Evolutionary conservation across 148 eudicot species (phyloP).

Genomic region (Vaccinium myrtillus): DNA sequence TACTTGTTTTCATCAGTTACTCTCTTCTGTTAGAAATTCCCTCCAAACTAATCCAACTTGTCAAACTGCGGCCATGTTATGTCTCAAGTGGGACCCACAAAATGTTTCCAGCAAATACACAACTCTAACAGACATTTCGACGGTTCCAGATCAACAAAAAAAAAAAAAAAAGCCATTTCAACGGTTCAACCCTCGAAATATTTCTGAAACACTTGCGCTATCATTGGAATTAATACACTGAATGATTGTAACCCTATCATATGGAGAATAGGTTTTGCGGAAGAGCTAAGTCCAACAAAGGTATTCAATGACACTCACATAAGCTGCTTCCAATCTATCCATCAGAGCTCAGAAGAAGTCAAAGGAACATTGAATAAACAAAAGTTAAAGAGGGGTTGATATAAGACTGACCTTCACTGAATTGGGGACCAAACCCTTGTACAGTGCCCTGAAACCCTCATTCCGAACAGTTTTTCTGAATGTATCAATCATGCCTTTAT

Average conservation of each 20-base stretch:
- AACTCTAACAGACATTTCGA: no score
- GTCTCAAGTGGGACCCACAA: neutral
- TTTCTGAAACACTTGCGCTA: neutral
- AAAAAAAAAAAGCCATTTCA: neutral
- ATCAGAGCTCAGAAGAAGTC: neutral
- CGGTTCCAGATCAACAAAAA: no score
- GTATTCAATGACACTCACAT: neutral
- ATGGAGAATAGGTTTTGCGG: no score
- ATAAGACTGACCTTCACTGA: slow-evolving; percentile 78
- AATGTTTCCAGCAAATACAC: neutral
- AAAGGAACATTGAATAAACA: neutral
- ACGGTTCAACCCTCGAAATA: neutral
- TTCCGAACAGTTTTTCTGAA: slow-evolving; percentile 77
- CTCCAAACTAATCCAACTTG: neutral
- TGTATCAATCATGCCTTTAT: slow-evolving; percentile 85
- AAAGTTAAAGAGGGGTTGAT: neutral
- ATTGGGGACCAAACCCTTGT: slow-evolving; percentile 95
- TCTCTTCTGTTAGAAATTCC: neutral
- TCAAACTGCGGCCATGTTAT: neutral
- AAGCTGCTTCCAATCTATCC: neutral
- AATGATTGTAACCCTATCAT: no score
- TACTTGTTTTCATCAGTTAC: neutral
- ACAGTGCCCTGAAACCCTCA: slow-evolving; percentile 76
- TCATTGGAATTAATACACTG: neutral
- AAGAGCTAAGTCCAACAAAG: no score